These are phyloP conservation scores for Phylloporus sp. DNA, from an alignment of 1,284 basidiomycete species.

Conservation along the genomic window DNA sequence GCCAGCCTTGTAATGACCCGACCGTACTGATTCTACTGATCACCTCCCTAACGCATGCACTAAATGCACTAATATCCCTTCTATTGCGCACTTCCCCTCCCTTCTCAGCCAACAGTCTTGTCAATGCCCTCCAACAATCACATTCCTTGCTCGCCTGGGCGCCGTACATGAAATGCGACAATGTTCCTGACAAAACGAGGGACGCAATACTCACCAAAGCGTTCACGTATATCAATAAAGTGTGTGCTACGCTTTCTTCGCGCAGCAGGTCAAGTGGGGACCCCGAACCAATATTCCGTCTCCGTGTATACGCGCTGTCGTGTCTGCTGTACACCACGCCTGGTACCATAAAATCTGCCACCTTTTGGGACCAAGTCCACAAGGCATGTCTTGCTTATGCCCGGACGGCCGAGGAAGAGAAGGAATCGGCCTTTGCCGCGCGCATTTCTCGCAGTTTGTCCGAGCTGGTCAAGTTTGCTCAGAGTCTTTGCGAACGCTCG, in stretches of 20 bases:
- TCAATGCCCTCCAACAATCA: constrained; percentile 45
- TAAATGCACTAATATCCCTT: constrained; percentile 49
- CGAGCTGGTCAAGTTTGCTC: constrained; percentile 51
- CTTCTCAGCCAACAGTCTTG: constrained; percentile 39
- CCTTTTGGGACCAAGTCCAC: constrained; percentile 73
- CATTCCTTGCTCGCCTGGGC: constrained; percentile 64
- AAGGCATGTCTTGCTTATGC: constrained; percentile 58
- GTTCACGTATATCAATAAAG: constrained; percentile 61
- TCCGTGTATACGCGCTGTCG: constrained; percentile 57
- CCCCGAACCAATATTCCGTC: constrained; percentile 47
- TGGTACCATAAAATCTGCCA: constrained; percentile 53
- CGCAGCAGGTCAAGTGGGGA: constrained; percentile 15
- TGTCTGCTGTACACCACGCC: constrained; percentile 54
- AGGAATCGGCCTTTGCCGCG: constrained; percentile 35
- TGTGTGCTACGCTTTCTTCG: constrained; percentile 42
- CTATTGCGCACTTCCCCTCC: constrained; percentile 30
- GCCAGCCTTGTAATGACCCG: constrained; percentile 46
- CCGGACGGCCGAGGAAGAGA: constrained; percentile 42
- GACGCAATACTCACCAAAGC: constrained; percentile 66
- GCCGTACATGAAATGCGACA: constrained; percentile 42
- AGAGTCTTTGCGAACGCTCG: constrained; percentile 33
- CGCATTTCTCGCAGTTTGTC: constrained; percentile 52
- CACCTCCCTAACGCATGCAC: constrained; percentile 63
- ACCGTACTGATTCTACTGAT: constrained; percentile 61
- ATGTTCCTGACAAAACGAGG: constrained; percentile 58